Evolutionary conservation across 2,329 filamentous ascomycete species (phyloP).

Genomic region (Botrytis squamosa): DNA sequence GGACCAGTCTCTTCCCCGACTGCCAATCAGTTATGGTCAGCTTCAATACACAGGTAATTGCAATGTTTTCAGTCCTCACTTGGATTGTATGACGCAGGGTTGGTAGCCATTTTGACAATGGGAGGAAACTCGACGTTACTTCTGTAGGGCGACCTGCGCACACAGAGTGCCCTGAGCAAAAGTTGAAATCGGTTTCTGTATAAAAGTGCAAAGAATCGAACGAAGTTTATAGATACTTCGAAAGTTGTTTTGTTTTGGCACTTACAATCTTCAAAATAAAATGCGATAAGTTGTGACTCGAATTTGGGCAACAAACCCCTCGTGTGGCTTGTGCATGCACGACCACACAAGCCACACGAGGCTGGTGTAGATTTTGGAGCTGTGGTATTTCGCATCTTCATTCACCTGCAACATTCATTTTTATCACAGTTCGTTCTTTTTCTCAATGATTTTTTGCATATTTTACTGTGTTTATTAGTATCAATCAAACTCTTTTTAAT

Average conservation of each 20-base stretch:
- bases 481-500: neutral
- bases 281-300: conserved; percentile 22
- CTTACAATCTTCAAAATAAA: conserved; percentile 9
- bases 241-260: neutral
- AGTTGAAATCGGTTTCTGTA: conserved; percentile 40
- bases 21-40: conserved; percentile 21
- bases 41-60: conserved; percentile 10
- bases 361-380: neutral
- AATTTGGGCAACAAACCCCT: conserved; percentile 15
- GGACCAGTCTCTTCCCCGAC: conserved; percentile 39
- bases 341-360: conserved; percentile 13
- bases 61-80: conserved; percentile 39
- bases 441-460: neutral
- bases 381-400: neutral
- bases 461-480: neutral
- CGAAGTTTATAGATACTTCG: conserved; percentile 12
- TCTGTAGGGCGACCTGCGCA: conserved; percentile 54
- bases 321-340: conserved; percentile 9
- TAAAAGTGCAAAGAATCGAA: neutral
- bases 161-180: conserved; percentile 55
- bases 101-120: conserved; percentile 56
- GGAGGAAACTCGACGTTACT: conserved; percentile 44
- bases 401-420: neutral
- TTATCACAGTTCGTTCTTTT: neutral
- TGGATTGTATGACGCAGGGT: conserved; percentile 47